Percentiles rank a stretch among this genome's conserved stretches.
Evolutionary conservation across 768 basidiomycete species (phyloP).

Genomic region (Lactifluus subvellereus): DNA sequence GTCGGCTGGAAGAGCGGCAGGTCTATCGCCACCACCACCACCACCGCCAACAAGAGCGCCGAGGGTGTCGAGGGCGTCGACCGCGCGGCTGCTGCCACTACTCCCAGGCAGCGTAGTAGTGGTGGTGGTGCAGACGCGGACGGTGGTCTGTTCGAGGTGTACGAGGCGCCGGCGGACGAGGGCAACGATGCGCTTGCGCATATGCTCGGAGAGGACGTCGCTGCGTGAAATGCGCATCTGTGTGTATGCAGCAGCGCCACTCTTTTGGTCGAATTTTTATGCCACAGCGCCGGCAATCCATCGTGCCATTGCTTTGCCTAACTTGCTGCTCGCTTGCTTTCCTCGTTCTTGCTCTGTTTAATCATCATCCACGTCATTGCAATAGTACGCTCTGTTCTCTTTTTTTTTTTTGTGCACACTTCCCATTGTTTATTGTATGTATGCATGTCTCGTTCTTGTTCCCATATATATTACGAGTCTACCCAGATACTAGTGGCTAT

Average conservation of each 20-base stretch:
- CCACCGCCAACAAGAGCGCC: constrained; percentile 8
- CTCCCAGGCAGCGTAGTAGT: not conserved
- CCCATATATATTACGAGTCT: too few species aligned
- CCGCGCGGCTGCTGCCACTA: not conserved
- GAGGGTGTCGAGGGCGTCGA: constrained; percentile 4
- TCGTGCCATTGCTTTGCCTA: too few species aligned
- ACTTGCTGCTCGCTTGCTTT: too few species aligned
- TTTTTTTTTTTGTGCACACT: not conserved
- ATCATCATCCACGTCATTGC: not conserved
- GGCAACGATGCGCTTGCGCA: constrained; percentile 65
- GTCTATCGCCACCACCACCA: constrained; percentile 8
- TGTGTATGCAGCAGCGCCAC: too few species aligned
- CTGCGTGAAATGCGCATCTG: not conserved
- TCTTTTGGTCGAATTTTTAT: too few species aligned
- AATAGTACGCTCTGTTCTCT: not conserved
- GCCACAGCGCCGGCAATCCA: too few species aligned
- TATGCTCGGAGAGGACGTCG: constrained; percentile 49
- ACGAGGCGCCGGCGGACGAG: constrained; percentile 55
- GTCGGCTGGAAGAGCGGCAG: constrained; percentile 65
- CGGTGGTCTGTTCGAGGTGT: constrained; percentile 69
- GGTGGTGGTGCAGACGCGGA: constrained; percentile 31
- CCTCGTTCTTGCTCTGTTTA: not conserved
- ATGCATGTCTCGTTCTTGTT: not conserved
- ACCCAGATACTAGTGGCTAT: too few species aligned
- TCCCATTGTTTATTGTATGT: not conserved